Conservation (phyloP, 78 protist species). For the Dictyostelium brefeldianum region DNA sequence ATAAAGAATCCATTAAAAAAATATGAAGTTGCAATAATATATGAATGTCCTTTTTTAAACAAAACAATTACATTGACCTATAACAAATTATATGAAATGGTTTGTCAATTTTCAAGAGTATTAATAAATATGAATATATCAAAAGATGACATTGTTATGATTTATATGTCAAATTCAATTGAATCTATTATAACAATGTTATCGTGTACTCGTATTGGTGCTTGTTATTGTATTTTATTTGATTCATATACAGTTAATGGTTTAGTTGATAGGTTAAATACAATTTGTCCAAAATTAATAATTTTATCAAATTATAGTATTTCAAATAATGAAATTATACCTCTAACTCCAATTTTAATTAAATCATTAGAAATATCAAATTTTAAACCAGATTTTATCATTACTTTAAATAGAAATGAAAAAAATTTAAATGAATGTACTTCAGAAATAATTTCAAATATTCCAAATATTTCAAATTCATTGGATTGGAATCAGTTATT, state of each 20-base stretch:
- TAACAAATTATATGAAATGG: not conserved
- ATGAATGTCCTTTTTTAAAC: slow-evolving; percentile 12
- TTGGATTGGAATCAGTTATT: not conserved
- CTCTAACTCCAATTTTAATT: not conserved
- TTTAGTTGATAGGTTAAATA: not conserved
- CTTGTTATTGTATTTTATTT: slow-evolving; percentile 57
- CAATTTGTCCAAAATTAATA: slow-evolving; percentile 2
- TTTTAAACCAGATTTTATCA: not conserved
- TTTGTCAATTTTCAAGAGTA: slow-evolving; percentile 18
- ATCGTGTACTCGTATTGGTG: slow-evolving; percentile 96
- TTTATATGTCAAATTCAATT: slow-evolving; percentile 92
- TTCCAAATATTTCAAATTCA: not conserved
- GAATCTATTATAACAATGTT: slow-evolving; percentile 88
- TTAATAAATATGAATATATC: slow-evolving; percentile 75
- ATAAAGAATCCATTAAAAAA: not conserved
- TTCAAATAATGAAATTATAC: not conserved
- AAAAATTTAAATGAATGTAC: not conserved
- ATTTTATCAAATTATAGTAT: not conserved
- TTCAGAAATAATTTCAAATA: not conserved
- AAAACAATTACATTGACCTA: not conserved
- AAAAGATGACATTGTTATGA: slow-evolving; percentile 90
- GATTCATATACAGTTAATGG: not conserved
- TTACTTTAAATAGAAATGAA: not conserved
- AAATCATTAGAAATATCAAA: not conserved
- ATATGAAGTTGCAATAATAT: slow-evolving; percentile 13